Percentiles rank a stretch among this genome's conserved stretches.
phyloP scores from a whole-genome alignment of 202 grass and related monocot species.

The Digitaria exilis region DNA sequence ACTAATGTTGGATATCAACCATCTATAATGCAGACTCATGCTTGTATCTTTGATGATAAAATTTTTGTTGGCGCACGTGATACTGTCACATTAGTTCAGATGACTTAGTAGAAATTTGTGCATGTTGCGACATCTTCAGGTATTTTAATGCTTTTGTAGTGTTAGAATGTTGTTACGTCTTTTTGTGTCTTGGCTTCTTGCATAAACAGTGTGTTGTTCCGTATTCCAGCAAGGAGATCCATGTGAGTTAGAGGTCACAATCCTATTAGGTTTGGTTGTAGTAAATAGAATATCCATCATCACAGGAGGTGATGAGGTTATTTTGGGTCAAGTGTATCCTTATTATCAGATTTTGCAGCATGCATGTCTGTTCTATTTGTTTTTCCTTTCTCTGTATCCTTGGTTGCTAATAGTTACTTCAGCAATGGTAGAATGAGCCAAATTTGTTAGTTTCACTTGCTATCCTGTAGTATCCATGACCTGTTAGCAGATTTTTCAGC shows the following conservation, averaged over 20 bases:
- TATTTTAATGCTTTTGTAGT: slow-evolving; percentile 30
- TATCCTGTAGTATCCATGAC: slow-evolving; percentile 39
- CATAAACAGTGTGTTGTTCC: slow-evolving; percentile 31
- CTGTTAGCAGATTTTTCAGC: slow-evolving; percentile 70
- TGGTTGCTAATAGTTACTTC: slow-evolving; percentile 12
- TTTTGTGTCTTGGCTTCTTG: slow-evolving; percentile 21
- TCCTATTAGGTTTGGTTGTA: slow-evolving; percentile 45
- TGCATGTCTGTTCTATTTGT: slow-evolving; percentile 14
- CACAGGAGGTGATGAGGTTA: slow-evolving; percentile 60
- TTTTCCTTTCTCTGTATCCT: slow-evolving; percentile 1
- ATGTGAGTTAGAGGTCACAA: slow-evolving; percentile 57
- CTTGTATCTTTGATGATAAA: slow-evolving; percentile 15
- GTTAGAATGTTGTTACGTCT: slow-evolving; percentile 6
- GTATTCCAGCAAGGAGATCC: slow-evolving; percentile 51
- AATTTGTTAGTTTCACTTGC: slow-evolving; percentile 22
- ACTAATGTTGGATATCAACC: slow-evolving; percentile 12
- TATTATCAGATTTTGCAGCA: background rate
- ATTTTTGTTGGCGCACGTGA: slow-evolving; percentile 47
- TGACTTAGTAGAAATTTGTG: slow-evolving; percentile 54
- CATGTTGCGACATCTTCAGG: slow-evolving; percentile 53
- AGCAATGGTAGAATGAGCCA: background rate
- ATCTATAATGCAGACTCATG: slow-evolving; percentile 54
- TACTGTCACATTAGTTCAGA: slow-evolving; percentile 46
- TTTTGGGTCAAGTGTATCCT: slow-evolving; percentile 74
- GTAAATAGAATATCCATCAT: slow-evolving; percentile 48